These are phyloP conservation scores for Diaporthe helianthi DNA, from an alignment of 2,329 filamentous ascomycete genomes.

Conservation along the genomic window DNA sequence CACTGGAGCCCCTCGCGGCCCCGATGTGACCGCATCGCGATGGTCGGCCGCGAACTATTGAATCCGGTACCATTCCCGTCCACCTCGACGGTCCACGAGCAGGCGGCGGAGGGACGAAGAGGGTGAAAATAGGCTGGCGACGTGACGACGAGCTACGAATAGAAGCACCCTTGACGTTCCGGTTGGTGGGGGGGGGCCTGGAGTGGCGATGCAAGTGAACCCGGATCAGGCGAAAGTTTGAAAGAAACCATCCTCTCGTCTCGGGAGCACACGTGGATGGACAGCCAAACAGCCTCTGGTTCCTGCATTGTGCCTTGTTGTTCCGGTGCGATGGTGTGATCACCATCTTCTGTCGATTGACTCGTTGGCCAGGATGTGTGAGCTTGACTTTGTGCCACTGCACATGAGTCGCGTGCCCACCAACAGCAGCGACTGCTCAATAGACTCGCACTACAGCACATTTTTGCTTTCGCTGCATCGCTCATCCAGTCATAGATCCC, in stretches of 20 bases:
- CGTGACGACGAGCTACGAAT: neutral
- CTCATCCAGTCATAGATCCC: neutral
- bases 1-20: neutral
- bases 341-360: no score
- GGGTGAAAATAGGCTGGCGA: neutral
- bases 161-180: no score
- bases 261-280: slow-evolving; percentile 24
- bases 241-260: slow-evolving; percentile 6
- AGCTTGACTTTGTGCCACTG: slow-evolving; percentile 3
- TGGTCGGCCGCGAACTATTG: neutral
- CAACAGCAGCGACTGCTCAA: neutral
- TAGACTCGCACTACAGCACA: neutral
- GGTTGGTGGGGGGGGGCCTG: neutral
- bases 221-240: neutral
- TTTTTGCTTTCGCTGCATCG: slow-evolving; percentile 12
- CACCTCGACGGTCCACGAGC: neutral
- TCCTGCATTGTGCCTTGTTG: slow-evolving; percentile 14
- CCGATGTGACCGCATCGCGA: neutral
- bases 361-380: slow-evolving; percentile 11
- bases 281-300: slow-evolving; percentile 12
- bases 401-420: slow-evolving; percentile 16
- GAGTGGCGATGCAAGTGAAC: neutral
- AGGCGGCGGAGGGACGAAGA: neutral
- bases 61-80: neutral
- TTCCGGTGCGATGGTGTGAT: no score